Evolutionary conservation across 2,329 filamentous ascomycete species (phyloP).

Genomic region (Camillea tinctor): DNA sequence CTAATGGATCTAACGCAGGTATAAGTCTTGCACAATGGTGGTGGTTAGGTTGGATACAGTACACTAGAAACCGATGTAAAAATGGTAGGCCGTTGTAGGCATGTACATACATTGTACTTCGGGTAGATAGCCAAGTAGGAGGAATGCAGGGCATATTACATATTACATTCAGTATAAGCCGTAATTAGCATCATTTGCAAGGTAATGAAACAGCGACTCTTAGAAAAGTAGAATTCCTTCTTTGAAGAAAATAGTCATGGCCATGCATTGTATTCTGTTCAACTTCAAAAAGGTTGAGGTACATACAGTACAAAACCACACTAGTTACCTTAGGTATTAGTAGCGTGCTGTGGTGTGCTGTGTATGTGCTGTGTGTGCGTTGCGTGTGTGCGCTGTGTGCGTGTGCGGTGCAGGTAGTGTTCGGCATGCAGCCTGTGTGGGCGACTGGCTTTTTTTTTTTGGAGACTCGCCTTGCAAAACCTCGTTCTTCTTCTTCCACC

Average conservation of each 20-base stretch:
- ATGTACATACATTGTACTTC: too few species aligned
- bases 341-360: neutral
- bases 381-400: slow-evolving; percentile 1
- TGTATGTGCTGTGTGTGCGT: neutral
- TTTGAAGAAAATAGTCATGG: neutral
- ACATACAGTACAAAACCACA: neutral
- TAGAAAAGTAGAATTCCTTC: neutral
- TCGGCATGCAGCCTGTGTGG: slow-evolving; percentile 22
- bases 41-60: too few species aligned
- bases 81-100: too few species aligned
- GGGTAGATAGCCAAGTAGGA: neutral
- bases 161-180: neutral
- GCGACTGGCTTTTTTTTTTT: slow-evolving; percentile 30
- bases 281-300: neutral
- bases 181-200: neutral
- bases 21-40: neutral
- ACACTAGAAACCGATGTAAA: too few species aligned
- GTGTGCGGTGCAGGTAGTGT: slow-evolving; percentile 1
- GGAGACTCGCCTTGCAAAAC: slow-evolving; percentile 33
- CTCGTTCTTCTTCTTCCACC: slow-evolving; percentile 32
- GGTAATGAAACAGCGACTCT: neutral
- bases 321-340: neutral
- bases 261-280: neutral
- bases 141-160: neutral
- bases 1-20: neutral